phyloP scores from a whole-genome alignment of 1,284 basidiomycete genomes.

The Cystobasidium sp. region DNA sequence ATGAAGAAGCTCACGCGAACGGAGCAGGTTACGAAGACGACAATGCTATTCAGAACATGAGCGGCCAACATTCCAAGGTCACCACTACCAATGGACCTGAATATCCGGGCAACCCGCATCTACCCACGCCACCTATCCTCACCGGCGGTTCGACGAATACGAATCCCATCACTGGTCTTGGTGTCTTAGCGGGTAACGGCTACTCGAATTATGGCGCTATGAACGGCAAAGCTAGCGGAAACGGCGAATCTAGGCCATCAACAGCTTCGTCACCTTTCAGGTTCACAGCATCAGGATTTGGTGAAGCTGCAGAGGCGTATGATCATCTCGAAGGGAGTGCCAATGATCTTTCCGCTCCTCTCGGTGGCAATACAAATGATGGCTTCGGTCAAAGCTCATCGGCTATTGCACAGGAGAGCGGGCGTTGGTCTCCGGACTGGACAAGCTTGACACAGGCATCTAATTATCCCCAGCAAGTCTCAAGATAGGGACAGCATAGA shows the following conservation, averaged over 20 bases:
- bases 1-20: conserved; percentile 8
- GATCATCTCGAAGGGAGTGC: conserved; percentile 8
- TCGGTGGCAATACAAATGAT: background rate
- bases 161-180: conserved; percentile 9
- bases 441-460: conserved; percentile 21
- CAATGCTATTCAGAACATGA: background rate
- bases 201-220: background rate
- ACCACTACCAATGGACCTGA: conserved; percentile 20
- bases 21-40: background rate
- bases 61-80: background rate
- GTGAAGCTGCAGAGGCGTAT: background rate
- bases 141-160: conserved; percentile 1
- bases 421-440: conserved; percentile 37
- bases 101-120: conserved; percentile 21
- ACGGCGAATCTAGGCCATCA: conserved; percentile 14
- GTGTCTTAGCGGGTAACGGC: background rate
- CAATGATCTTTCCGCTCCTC: background rate
- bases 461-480: background rate
- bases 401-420: background rate
- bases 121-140: conserved; percentile 22
- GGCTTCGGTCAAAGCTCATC: background rate
- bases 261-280: conserved; percentile 28
- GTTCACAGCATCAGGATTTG: conserved; percentile 14
- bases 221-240: background rate
- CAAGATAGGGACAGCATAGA: background rate